phyloP scores from a whole-genome alignment of 768 basidiomycete genomes.

The Serpula lacrymans region DNA sequence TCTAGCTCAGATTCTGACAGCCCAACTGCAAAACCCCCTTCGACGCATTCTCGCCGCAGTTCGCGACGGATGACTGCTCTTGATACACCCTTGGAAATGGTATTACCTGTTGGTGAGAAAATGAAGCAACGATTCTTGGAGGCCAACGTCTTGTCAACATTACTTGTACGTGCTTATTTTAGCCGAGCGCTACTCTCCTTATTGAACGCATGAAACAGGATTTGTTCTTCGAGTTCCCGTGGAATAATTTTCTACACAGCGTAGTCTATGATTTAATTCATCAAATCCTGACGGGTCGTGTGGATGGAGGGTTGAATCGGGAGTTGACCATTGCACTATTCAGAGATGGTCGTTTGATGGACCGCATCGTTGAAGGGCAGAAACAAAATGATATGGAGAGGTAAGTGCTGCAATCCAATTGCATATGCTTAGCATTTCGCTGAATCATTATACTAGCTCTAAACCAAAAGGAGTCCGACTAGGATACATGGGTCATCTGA shows the following conservation, averaged over 20 bases:
- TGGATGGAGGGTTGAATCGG: slow-evolving; percentile 80
- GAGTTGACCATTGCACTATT: slow-evolving; percentile 83
- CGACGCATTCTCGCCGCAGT: slow-evolving; percentile 51
- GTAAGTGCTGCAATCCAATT: slow-evolving; percentile 42
- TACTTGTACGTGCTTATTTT: slow-evolving; percentile 60
- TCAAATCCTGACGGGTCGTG: slow-evolving; percentile 87
- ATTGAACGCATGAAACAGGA: slow-evolving; percentile 47
- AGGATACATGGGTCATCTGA: slow-evolving; percentile 97
- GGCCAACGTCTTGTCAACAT: slow-evolving; percentile 63
- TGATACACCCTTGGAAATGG: slow-evolving; percentile 30
- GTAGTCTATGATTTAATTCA: slow-evolving; percentile 95
- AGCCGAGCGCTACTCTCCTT: slow-evolving; percentile 1
- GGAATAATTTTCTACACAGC: slow-evolving; percentile 97
- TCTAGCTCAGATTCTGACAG: slow-evolving; percentile 25
- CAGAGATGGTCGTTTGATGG: slow-evolving; percentile 78
- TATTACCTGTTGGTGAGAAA: slow-evolving; percentile 66
- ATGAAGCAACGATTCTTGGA: slow-evolving; percentile 80
- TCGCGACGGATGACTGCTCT: slow-evolving; percentile 44
- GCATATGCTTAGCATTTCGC: slow-evolving; percentile 3
- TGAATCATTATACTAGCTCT: slow-evolving; percentile 35
- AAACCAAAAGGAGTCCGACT: slow-evolving; percentile 77
- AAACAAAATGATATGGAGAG: slow-evolving; percentile 71
- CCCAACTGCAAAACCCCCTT: slow-evolving; percentile 30
- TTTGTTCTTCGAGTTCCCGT: slow-evolving; percentile 92
- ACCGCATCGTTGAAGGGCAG: slow-evolving; percentile 86